These are phyloP conservation scores for Adansonia gregorii DNA, from an alignment of 441 rosid species.

Conservation along the genomic window DNA sequence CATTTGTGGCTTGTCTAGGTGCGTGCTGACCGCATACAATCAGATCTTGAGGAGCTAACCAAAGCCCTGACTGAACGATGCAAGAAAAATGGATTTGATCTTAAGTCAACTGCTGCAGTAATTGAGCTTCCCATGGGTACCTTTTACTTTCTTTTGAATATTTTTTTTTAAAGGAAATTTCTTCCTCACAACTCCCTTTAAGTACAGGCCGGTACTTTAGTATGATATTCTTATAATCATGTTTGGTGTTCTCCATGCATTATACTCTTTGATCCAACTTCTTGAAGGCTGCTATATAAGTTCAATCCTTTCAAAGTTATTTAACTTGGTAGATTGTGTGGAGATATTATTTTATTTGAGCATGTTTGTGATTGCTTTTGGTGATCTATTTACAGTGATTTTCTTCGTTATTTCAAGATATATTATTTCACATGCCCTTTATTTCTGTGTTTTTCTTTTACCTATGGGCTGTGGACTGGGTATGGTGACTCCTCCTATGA, in stretches of 20 bases:
- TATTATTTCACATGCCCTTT: not conserved
- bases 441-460: not conserved
- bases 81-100: conserved; percentile 83
- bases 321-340: conserved; percentile 8
- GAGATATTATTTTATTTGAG: conserved; percentile 16
- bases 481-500: not conserved
- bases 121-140: conserved; percentile 94
- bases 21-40: conserved; percentile 94
- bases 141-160: not conserved
- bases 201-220: not conserved
- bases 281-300: conserved; percentile 1
- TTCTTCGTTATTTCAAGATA: not conserved
- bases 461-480: not conserved
- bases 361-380: conserved; percentile 5
- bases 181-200: not conserved
- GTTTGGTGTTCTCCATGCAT: conserved; percentile 8
- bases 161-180: not conserved
- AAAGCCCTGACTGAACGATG: conserved; percentile 78
- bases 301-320: conserved; percentile 11
- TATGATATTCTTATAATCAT: not conserved
- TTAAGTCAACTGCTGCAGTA: conserved; percentile 65
- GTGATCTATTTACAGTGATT: not conserved
- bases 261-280: conserved; percentile 12
- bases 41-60: conserved; percentile 88
- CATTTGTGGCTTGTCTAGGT: conserved; percentile 56